Conservation (phyloP, 73 alveolate species). For the Blepharisma stoltei region DNA sequence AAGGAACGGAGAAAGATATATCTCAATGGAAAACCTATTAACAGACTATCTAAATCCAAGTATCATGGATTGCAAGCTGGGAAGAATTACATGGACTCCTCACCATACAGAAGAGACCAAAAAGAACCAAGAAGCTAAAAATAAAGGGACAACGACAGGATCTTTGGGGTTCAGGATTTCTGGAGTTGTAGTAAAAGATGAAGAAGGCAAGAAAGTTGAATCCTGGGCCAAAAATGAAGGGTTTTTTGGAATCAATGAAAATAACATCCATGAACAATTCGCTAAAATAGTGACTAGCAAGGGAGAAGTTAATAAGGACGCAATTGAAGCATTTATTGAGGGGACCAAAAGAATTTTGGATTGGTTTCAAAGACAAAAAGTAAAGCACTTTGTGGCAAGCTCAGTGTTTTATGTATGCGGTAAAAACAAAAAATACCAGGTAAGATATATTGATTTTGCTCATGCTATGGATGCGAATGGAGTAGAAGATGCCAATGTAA, state of each 20-base stretch:
- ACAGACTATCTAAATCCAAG: not conserved
- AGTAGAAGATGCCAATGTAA: not conserved
- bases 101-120: slow-evolving; percentile 15
- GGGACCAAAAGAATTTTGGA: not conserved
- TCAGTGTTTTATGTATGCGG: not conserved
- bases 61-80: slow-evolving; percentile 29
- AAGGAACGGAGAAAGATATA: not conserved
- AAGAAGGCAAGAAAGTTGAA: slow-evolving; percentile 7
- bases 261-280: slow-evolving; percentile 6
- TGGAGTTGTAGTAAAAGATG: slow-evolving; percentile 20
- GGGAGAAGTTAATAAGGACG: not conserved
- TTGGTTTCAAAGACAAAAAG: slow-evolving; percentile 20
- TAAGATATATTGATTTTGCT: slow-evolving; percentile 13
- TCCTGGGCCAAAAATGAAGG: not conserved
- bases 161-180: slow-evolving; percentile 21
- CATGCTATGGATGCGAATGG: slow-evolving; percentile 23
- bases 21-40: slow-evolving; percentile 18
- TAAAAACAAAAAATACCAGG: not conserved
- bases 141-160: slow-evolving; percentile 29
- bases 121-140: slow-evolving; percentile 11
- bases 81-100: slow-evolving; percentile 29
- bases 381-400: not conserved
- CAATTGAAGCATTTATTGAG: not conserved
- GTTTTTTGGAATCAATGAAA: not conserved
- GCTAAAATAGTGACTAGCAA: not conserved